phyloP scores from a whole-genome alignment of 139 green algal species.

The Chlorokybus atmophyticus region DNA sequence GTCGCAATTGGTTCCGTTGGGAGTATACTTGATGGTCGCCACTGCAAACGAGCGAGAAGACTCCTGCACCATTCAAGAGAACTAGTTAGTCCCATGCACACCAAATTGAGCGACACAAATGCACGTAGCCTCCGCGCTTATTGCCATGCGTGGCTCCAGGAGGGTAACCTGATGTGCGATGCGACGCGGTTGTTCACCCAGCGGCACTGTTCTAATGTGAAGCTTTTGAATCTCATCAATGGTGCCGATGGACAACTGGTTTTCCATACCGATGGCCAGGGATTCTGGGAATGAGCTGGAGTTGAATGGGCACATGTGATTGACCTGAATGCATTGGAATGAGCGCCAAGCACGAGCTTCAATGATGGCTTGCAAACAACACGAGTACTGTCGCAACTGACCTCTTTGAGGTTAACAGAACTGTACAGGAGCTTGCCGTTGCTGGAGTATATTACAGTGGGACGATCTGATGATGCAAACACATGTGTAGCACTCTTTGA shows the following conservation, averaged over 20 bases:
- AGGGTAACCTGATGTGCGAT: constrained; percentile 51
- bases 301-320: constrained; percentile 39
- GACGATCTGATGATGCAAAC: constrained; percentile 84
- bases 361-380: too few species aligned
- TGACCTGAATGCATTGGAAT: constrained; percentile 8
- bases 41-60: constrained; percentile 36
- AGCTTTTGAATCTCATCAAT: constrained; percentile 92
- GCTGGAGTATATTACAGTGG: constrained; percentile 81
- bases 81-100: too few species aligned
- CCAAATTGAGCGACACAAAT: too few species aligned
- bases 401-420: constrained; percentile 90
- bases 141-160: too few species aligned
- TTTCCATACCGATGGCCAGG: constrained; percentile 47
- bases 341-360: constrained; percentile 6
- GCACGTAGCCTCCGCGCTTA: too few species aligned
- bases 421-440: constrained; percentile 89
- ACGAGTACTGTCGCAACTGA: constrained; percentile 22
- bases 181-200: constrained; percentile 79
- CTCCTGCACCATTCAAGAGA: too few species aligned
- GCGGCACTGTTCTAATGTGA: constrained; percentile 74
- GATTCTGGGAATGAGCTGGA: constrained; percentile 33
- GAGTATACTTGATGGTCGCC: constrained; percentile 25
- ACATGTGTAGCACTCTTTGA: constrained; percentile 46
- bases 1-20: not conserved
- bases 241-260: constrained; percentile 64